A percentile compares a stretch with the other conserved stretches of the same genome.
These are phyloP conservation scores for Serendipita indica DNA, from an alignment of 768 basidiomycete species.

Conservation along the genomic window DNA sequence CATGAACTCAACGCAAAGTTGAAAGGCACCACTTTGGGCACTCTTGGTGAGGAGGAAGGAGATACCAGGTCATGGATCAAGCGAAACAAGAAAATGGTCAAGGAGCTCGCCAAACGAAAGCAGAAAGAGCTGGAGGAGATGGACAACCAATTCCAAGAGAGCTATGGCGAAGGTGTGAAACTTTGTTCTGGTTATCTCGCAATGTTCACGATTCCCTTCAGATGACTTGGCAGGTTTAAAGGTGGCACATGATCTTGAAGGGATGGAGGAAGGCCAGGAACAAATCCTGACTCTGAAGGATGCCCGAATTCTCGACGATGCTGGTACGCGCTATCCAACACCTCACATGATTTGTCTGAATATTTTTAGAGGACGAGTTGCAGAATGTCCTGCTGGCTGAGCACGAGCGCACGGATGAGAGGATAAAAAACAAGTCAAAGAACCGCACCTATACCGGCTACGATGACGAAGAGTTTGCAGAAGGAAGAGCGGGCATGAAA, in stretches of 20 bases:
- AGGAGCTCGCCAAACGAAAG: conserved; percentile 70
- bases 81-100: conserved; percentile 77
- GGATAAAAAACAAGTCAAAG: conserved; percentile 75
- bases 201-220: conserved; percentile 21
- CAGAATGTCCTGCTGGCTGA: conserved; percentile 94
- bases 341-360: not conserved
- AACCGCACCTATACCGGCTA: conserved; percentile 83
- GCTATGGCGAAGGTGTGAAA: conserved; percentile 80
- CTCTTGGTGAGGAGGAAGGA: conserved; percentile 40
- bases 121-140: conserved; percentile 71
- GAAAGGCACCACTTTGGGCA: conserved; percentile 85
- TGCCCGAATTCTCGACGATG: conserved; percentile 84
- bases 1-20: conserved; percentile 85
- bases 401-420: conserved; percentile 63
- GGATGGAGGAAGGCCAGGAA: conserved; percentile 84
- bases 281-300: conserved; percentile 95
- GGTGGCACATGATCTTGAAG: conserved; percentile 90
- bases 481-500: conserved; percentile 63
- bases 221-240: conserved; percentile 88
- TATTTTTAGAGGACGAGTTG: conserved; percentile 76
- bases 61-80: conserved; percentile 84
- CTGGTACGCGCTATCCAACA: conserved; percentile 39
- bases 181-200: not conserved
- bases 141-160: conserved; percentile 59
- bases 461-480: conserved; percentile 86